Conservation (phyloP, 768 basidiomycete species). For the Podaxis sp. region DNA sequence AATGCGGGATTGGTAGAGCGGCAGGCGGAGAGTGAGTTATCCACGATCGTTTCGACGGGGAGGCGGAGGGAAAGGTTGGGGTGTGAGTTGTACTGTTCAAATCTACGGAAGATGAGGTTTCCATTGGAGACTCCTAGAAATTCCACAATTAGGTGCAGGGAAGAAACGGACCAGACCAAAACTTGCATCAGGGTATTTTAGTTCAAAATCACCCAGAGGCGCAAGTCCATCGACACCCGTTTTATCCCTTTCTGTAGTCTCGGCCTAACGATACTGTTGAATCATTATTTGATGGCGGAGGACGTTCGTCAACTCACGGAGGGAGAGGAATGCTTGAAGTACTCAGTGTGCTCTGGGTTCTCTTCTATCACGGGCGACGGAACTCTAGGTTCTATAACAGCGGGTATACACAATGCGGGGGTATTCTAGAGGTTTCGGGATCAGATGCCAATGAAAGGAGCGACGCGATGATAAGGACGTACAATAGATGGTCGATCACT, state of each 20-base stretch:
- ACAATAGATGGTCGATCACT: background rate
- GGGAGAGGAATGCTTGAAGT: background rate
- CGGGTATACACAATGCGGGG: background rate
- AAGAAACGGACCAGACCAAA: background rate
- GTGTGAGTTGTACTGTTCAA: background rate
- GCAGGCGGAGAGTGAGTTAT: background rate
- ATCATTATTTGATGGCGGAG: background rate
- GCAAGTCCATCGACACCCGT: background rate
- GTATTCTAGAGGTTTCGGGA: background rate
- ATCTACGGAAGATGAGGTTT: background rate
- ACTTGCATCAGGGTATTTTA: background rate
- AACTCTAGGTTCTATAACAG: background rate
- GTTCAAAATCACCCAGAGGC: background rate
- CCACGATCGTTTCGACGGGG: background rate
- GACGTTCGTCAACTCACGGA: background rate
- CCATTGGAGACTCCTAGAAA: background rate
- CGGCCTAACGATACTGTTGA: background rate
- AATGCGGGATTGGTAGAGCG: background rate
- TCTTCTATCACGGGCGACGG: background rate
- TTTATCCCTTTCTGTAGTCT: background rate
- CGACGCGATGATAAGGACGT: too few relatives aligned
- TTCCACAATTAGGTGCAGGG: background rate
- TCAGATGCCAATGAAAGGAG: background rate
- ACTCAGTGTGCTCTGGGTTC: background rate
- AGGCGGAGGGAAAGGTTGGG: background rate